Base-by-base conservation (phyloP, 2,329 filamentous ascomycete genomes). In the Fusarium decemcellulare region DNA sequence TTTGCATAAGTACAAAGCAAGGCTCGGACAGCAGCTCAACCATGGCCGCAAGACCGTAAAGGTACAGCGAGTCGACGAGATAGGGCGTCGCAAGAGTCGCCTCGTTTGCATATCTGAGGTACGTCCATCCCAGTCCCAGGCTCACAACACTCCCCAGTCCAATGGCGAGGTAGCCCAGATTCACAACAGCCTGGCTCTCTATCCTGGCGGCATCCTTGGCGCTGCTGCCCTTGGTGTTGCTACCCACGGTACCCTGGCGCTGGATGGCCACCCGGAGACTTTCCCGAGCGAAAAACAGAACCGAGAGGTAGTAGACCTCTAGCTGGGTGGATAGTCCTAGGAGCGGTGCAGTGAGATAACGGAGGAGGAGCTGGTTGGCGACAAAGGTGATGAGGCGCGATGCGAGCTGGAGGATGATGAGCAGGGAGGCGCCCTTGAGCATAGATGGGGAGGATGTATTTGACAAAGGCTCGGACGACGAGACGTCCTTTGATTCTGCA, bases 231-330 rank as follows among this genome's bases (percentile, higher is more conserved):
- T 67, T 63, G 18, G 58, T 37, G 7, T 40, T 55, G 10, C 37
- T 54, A 11, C 62, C 63, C 6, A 67, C 63, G 6, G 70, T 71
- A n/a, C 72, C 67, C 72, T 95, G 92, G 54, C 96, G 88, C 81
- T 98, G 95, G 37, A 97, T 89, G 29, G 95, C 94, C n/a, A 97
- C 92, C 15, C 96, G 91, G 51, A 98, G 83, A 74, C 92, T 95
- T 81, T 99, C 96, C 40, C 96, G 88, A 0, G 96, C 92, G 76
- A 99, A 98, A 80, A 97, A 98, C 1, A 99, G 86, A n/a, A 97
- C 91, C 0, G 94, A 94, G 46, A 97, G 92, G 63, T 95, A 95
- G 79, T 95, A 98, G 1, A 98, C 90, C 75, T 99, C 96, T 4
- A 99, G 87, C 79, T 98, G 96, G 0, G 95, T 92, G 2, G 95